Evolutionary conservation across 2,329 filamentous ascomycete species (phyloP).

Genomic region (Colletotrichum incanum): DNA sequence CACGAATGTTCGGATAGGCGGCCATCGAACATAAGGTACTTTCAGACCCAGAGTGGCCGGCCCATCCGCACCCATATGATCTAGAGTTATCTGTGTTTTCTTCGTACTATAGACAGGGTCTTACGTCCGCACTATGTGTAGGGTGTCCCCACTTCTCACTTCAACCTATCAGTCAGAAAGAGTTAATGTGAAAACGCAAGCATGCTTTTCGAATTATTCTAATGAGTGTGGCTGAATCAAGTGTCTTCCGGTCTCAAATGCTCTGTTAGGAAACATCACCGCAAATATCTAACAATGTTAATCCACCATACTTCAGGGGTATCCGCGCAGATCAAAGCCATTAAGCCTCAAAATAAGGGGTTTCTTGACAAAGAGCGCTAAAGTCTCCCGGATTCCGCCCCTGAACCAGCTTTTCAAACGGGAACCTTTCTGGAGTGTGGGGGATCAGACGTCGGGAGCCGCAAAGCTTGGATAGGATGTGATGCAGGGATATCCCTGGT

Average conservation of each 20-base stretch:
- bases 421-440: slow-evolving; percentile 30
- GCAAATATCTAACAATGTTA: not conserved
- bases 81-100: slow-evolving; percentile 1
- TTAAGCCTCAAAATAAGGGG: not conserved
- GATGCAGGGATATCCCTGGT: slow-evolving; percentile 18
- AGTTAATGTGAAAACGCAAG: slow-evolving; percentile 16
- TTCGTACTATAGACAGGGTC: not conserved
- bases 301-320: not conserved
- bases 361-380: not conserved
- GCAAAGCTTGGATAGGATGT: slow-evolving; percentile 27
- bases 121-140: not conserved
- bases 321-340: not conserved
- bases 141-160: too few relatives aligned
- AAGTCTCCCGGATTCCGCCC: not conserved
- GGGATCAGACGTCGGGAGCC: slow-evolving; percentile 27
- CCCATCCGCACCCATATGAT: not conserved
- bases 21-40: slow-evolving; percentile 1
- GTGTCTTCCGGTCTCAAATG: not conserved
- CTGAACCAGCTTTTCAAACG: not conserved
- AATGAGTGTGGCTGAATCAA: too few relatives aligned
- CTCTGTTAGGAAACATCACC: not conserved
- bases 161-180: slow-evolving; percentile 7
- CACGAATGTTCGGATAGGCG: not conserved
- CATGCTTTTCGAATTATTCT: slow-evolving; percentile 20
- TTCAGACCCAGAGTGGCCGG: slow-evolving; percentile 7